Base-by-base conservation (phyloP, 805 yeast species). In the Candida succiphila region DNA sequence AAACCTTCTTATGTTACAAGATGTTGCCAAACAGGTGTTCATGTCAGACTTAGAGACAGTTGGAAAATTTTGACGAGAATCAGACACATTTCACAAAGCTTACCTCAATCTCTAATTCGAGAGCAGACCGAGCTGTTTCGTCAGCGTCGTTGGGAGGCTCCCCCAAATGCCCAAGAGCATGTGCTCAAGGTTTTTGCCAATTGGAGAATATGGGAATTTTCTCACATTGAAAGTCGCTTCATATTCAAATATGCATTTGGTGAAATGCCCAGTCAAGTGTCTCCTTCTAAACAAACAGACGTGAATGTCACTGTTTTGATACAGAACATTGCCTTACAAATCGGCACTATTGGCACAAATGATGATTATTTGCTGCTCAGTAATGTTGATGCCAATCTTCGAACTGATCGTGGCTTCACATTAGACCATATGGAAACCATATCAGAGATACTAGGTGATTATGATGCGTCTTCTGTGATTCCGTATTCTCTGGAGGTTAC, bases 151-250 rank as follows among this genome's bases (percentile, higher is more conserved):
- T 67, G 74, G 62, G 51, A 52, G 14, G 63, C 72, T 0, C 78
- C 85, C 0, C 41, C 38, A 0, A 58, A 65, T 39, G 87, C 87
- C 0, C 62, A 65, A 37, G 58, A 61, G 7, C 66, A 66, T 13
- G 82, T 84, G 2, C 52, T 74, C 17, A 58, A 65, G 3, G 64
- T 76, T 1, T 86, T 87, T 45, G 63, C 77, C 0, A 62, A 67
- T 12, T 92, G 97, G 96, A 72, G 96, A 62, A 75, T 76, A 38
- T 88, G 97, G 96, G 98, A 89, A 45, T 78, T 82, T 29, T 65
- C 75, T 22, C 72, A 73, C 44, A 68, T 76, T 17, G 67, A 68
- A n/a, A 60, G 69, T 25, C 68, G 77, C 33, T 72, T 63, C 35
- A 61, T 82, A 17, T 75, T 81, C 44, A 53, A 55, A 22, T 60